Evolutionary conservation across 1,284 basidiomycete species (phyloP).

Genomic region (Leccinum pallidistipes): DNA sequence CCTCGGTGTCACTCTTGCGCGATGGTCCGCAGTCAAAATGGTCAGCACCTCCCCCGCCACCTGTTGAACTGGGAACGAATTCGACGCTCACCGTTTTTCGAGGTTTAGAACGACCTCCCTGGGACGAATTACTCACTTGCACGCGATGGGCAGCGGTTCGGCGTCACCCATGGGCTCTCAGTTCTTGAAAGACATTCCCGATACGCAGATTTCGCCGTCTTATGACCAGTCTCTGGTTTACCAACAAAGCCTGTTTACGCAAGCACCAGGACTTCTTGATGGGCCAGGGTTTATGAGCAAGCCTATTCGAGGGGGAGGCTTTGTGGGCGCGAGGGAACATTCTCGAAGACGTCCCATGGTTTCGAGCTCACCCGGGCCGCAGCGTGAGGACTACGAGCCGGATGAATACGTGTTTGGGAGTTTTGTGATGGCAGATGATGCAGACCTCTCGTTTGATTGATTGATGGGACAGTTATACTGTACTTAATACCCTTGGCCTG

Average conservation of each 20-base stretch:
- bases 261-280: slow-evolving; percentile 46
- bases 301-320: slow-evolving; percentile 46
- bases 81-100: slow-evolving; percentile 26
- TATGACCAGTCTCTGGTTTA: slow-evolving; percentile 74
- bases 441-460: slow-evolving; percentile 40
- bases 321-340: slow-evolving; percentile 30
- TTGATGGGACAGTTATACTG: slow-evolving; percentile 3
- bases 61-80: slow-evolving; percentile 28
- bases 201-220: slow-evolving; percentile 73
- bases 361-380: slow-evolving; percentile 57
- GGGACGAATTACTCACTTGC: slow-evolving; percentile 28
- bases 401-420: slow-evolving; percentile 72
- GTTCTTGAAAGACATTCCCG: slow-evolving; percentile 64
- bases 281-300: slow-evolving; percentile 55
- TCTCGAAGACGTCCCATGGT: slow-evolving; percentile 34
- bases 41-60: slow-evolving; percentile 32
- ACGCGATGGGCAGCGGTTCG: slow-evolving; percentile 11
- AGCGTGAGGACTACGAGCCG: slow-evolving; percentile 42
- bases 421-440: slow-evolving; percentile 77
- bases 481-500: not conserved
- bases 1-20: slow-evolving; percentile 25
- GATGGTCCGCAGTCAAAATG: slow-evolving; percentile 26
- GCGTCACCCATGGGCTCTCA: slow-evolving; percentile 29
- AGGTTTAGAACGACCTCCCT: slow-evolving; percentile 33
- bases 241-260: slow-evolving; percentile 68